Percentiles rank a stretch among this genome's conserved stretches.
These are phyloP conservation scores for Berberis vulgaris DNA, from an alignment of 164 flowering plant genomes.

Conservation along the genomic window DNA sequence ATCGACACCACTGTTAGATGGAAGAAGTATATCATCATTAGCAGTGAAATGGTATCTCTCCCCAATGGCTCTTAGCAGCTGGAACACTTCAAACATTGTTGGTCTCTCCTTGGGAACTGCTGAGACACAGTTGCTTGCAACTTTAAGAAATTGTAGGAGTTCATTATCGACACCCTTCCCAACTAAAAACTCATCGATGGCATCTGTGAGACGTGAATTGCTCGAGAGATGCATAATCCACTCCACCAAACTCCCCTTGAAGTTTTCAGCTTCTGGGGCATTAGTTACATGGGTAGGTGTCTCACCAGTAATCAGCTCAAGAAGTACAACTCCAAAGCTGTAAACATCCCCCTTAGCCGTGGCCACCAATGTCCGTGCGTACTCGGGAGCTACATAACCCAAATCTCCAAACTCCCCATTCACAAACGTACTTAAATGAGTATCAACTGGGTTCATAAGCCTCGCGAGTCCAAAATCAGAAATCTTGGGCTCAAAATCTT, in stretches of 20 bases:
- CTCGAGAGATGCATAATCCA: slow-evolving; percentile 9
- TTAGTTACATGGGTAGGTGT: slow-evolving; percentile 5
- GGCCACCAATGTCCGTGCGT: slow-evolving; percentile 1
- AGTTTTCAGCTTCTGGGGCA: slow-evolving; percentile 2
- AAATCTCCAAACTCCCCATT: slow-evolving; percentile 6
- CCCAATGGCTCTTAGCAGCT: slow-evolving; percentile 8
- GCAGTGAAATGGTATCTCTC: slow-evolving; percentile 8
- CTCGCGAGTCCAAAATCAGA: slow-evolving; percentile 10
- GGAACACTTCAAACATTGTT: slow-evolving; percentile 11
- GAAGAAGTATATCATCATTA: slow-evolving; percentile 5
- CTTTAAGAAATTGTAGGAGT: slow-evolving; percentile 8
- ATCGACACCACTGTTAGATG: neutral
- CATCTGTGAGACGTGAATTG: slow-evolving; percentile 2
- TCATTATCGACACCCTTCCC: slow-evolving; percentile 4
- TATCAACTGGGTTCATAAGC: slow-evolving; percentile 7
- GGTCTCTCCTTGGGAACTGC: slow-evolving; percentile 10
- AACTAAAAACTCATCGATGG: slow-evolving; percentile 5
- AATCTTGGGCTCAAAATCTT: slow-evolving; percentile 14
- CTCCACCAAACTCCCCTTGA: slow-evolving; percentile 11
- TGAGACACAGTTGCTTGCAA: slow-evolving; percentile 7
- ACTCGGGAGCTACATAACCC: slow-evolving; percentile 8
- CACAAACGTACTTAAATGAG: slow-evolving; percentile 6
- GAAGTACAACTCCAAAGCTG: slow-evolving; percentile 16
- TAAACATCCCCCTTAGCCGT: slow-evolving; percentile 14
- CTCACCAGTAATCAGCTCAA: slow-evolving; percentile 14